Conservation (phyloP, 2,329 filamentous ascomycete species). For the Elsinoe arachidis region DNA sequence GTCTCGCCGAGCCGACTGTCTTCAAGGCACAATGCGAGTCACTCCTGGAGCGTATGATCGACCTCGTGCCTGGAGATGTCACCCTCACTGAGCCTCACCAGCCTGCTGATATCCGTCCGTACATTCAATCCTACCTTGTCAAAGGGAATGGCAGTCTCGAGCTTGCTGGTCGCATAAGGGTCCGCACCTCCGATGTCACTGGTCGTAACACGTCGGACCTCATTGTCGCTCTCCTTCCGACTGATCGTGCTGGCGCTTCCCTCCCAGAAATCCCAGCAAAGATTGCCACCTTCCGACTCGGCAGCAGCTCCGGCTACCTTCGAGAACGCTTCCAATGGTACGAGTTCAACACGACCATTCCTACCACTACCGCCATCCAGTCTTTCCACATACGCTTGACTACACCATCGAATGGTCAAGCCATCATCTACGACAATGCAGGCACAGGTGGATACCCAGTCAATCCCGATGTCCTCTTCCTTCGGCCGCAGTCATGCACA, state of each 20-base stretch:
- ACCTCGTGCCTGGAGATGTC: slow-evolving; percentile 5
- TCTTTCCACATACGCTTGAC: slow-evolving; percentile 6
- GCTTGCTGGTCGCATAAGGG: not conserved
- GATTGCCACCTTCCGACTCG: not conserved
- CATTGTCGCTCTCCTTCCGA: not conserved
- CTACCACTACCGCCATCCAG: not conserved
- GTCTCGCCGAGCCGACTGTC: slow-evolving; percentile 17
- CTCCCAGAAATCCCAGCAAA: not conserved
- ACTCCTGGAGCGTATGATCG: slow-evolving; percentile 4
- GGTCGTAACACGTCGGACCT: not conserved
- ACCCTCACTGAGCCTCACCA: not conserved
- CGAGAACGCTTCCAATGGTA: not conserved
- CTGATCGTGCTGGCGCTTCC: not conserved
- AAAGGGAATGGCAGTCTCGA: not conserved
- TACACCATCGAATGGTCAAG: not conserved
- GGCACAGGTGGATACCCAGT: slow-evolving; percentile 6
- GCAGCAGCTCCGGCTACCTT: not conserved
- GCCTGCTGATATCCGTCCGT: not conserved
- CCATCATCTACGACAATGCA: not conserved
- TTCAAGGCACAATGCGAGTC: slow-evolving; percentile 1
- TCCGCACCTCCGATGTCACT: not conserved
- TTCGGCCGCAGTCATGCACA: not conserved
- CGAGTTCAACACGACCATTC: slow-evolving; percentile 1
- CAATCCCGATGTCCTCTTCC: slow-evolving; percentile 5
- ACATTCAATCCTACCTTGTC: not conserved